These are phyloP conservation scores for Kodamaea fukazawae DNA, from an alignment of 805 yeast genomes.

Conservation along the genomic window DNA sequence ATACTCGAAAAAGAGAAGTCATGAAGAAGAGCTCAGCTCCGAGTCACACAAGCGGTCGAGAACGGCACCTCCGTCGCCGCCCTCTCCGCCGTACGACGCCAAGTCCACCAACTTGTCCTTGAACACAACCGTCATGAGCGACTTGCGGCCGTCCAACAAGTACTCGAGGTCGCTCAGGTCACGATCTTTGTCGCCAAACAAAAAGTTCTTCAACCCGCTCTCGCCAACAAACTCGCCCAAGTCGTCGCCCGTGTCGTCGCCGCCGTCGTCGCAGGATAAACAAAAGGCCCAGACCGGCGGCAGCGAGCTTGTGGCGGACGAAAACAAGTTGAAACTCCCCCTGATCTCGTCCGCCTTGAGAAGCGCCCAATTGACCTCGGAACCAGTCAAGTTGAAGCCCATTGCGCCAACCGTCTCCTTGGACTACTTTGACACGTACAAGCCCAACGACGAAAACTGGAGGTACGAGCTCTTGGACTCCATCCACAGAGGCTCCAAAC, in stretches of 20 bases:
- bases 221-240: slow-evolving; percentile 20
- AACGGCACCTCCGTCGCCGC: slow-evolving; percentile 48
- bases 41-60: slow-evolving; percentile 33
- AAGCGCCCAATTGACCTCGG: slow-evolving; percentile 18
- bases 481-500: slow-evolving; percentile 23
- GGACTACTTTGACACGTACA: slow-evolving; percentile 44
- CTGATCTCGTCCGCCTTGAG: slow-evolving; percentile 34
- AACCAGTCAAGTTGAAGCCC: slow-evolving; percentile 26
- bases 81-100: slow-evolving; percentile 18
- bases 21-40: background rate
- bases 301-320: slow-evolving; percentile 1
- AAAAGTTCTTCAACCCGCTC: slow-evolving; percentile 16
- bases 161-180: slow-evolving; percentile 13
- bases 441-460: slow-evolving; percentile 46
- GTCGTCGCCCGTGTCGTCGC: slow-evolving; percentile 18
- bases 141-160: slow-evolving; percentile 6
- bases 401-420: slow-evolving; percentile 42
- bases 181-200: slow-evolving; percentile 14
- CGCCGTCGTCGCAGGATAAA: slow-evolving; percentile 5
- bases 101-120: background rate
- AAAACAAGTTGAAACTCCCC: slow-evolving; percentile 24
- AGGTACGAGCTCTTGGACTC: slow-evolving; percentile 39
- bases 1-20: slow-evolving; percentile 18
- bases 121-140: slow-evolving; percentile 4
- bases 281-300: background rate